These are phyloP conservation scores for Stevia rebaudiana DNA, from an alignment of 140 eudicot species.

Conservation along the genomic window DNA sequence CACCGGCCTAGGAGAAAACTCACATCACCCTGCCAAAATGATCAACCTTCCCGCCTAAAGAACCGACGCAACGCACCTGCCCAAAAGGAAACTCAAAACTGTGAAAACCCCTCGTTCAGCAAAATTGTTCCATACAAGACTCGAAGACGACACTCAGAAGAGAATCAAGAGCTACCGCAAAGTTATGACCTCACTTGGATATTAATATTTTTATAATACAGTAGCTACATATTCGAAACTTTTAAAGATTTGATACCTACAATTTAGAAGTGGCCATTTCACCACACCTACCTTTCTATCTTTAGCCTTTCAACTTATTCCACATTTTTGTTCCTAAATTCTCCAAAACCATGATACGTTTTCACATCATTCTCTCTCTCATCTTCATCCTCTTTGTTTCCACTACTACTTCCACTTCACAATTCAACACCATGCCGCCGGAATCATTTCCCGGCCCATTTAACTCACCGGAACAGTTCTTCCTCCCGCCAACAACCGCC, in stretches of 20 bases:
- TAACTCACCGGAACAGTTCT: background rate
- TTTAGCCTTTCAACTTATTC: conserved; percentile 4
- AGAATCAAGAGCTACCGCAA: no score
- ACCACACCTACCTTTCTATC: conserved; percentile 30
- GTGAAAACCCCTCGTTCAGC: no score
- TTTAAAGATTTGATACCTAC: background rate
- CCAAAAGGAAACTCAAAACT: no score
- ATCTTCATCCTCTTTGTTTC: conserved; percentile 21
- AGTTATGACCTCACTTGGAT: no score
- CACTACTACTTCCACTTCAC: conserved; percentile 24
- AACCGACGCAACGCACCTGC: no score
- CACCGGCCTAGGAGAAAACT: no score
- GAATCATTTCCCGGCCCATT: conserved; percentile 14
- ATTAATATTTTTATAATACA: no score
- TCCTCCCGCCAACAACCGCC: conserved; percentile 10
- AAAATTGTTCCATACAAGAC: no score
- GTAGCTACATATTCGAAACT: no score
- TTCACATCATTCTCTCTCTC: conserved; percentile 37
- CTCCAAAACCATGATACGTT: conserved; percentile 37
- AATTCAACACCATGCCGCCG: conserved; percentile 16
- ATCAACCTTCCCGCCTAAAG: no score
- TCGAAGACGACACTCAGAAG: no score
- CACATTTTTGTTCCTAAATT: conserved; percentile 14
- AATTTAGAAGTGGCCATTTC: conserved; percentile 17
- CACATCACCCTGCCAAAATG: no score